phyloP scores from a whole-genome alignment of 2,329 filamentous ascomycete genomes.

The Talaromyces sp. region DNA sequence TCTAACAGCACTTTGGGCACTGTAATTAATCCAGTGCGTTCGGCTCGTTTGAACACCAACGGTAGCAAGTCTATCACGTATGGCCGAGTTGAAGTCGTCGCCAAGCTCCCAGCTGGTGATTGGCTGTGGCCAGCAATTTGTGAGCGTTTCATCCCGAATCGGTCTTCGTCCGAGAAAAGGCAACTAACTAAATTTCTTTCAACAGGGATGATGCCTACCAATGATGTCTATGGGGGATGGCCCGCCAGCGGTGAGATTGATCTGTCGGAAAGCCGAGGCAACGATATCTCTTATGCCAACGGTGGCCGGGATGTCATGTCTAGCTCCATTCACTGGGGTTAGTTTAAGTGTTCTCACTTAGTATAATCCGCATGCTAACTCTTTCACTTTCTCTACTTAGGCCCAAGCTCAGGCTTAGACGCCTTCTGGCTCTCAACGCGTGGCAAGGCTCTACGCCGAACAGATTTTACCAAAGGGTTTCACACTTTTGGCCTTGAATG shows the following conservation, averaged over 20 bases:
- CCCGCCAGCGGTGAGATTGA: constrained; percentile 54
- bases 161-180: background rate
- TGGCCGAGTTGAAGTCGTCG: constrained; percentile 53
- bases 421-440: constrained; percentile 28
- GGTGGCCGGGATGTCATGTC: constrained; percentile 19
- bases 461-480: constrained; percentile 32
- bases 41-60: constrained; percentile 49
- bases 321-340: constrained; percentile 30
- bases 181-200: background rate
- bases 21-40: constrained; percentile 51
- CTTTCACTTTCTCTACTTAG: constrained; percentile 7
- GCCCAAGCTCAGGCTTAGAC: constrained; percentile 20
- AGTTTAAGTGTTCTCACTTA: constrained; percentile 44
- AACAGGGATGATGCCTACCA: constrained; percentile 50
- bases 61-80: constrained; percentile 49
- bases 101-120: constrained; percentile 52
- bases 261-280: constrained; percentile 51
- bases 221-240: constrained; percentile 50
- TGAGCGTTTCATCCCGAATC: constrained; percentile 29
- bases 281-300: constrained; percentile 26
- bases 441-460: constrained; percentile 27
- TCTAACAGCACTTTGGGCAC: constrained; percentile 44
- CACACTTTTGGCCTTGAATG: constrained; percentile 56
- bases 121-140: constrained; percentile 55
- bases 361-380: constrained; percentile 23